Percentiles rank a stretch among this genome's conserved stretches.
Evolutionary conservation across 2,329 filamentous ascomycete genomes (phyloP).

Genomic region (Coniochaeta ligniaria): DNA sequence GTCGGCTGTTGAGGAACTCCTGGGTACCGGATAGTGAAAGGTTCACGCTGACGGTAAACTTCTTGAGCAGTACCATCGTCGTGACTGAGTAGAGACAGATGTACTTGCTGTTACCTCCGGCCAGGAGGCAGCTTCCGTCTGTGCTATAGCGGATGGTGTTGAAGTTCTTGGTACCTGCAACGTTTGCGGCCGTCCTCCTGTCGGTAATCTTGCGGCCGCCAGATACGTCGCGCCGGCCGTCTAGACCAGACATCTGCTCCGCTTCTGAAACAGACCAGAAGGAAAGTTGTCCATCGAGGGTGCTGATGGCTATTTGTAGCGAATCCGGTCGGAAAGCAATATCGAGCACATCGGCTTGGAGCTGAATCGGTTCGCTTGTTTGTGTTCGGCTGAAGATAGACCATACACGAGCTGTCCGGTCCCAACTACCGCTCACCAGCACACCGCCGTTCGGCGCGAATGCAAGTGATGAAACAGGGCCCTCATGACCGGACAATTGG

Average conservation of each 20-base stretch:
- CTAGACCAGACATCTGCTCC: conserved; percentile 76
- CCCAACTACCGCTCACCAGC: conserved; percentile 91
- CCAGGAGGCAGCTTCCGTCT: conserved; percentile 84
- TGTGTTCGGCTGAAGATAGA: conserved; percentile 91
- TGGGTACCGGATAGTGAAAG: conserved; percentile 93
- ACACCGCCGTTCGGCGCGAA: conserved; percentile 83
- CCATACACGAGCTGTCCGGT: conserved; percentile 92
- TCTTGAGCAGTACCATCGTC: conserved; percentile 86
- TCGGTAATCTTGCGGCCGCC: conserved; percentile 86
- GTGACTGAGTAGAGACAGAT: conserved; percentile 95
- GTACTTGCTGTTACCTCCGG: conserved; percentile 95
- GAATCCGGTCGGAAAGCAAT: conserved; percentile 87
- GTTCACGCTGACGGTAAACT: conserved; percentile 93
- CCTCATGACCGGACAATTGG: conserved; percentile 85
- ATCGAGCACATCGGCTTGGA: conserved; percentile 84
- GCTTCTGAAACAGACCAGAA: conserved; percentile 93
- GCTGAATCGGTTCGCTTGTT: conserved; percentile 86
- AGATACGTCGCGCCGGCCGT: conserved; percentile 86
- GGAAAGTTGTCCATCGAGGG: conserved; percentile 84
- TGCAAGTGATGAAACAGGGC: conserved; percentile 78
- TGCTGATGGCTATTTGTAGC: conserved; percentile 83
- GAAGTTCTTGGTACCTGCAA: conserved; percentile 84
- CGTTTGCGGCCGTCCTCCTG: conserved; percentile 84
- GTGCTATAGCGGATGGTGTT: conserved; percentile 83
- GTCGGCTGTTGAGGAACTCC: conserved; percentile 89